Evolutionary conservation across 768 basidiomycete genomes (phyloP), one percentile per base, ranked within the genome.

Genomic region (Favolaschia claudopus): DNA sequence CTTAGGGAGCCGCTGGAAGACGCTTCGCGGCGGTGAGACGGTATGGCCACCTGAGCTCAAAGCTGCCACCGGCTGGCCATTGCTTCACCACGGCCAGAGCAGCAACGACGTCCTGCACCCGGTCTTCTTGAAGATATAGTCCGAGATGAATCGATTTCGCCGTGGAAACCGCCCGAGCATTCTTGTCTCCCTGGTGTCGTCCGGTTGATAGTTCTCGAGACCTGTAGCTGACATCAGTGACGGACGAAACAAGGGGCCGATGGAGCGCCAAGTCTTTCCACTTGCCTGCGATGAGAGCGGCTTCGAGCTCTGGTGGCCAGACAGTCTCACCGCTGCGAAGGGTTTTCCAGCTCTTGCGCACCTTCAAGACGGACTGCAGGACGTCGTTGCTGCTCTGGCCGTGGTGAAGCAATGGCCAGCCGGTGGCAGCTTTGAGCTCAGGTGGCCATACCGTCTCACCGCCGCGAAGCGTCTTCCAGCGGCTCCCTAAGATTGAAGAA

Each of bases 241-340:
- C 55, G 62, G 60, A 19, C 1, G 37, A 19, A 36, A 54, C 38
- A 25, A 45, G 47, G 28, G 20, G 24, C n/a, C 29, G 24, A 24
- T 33, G n/a, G n/a, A n/a, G n/a, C n/a, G n/a, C n/a, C n/a, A n/a
- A n/a, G n/a, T n/a, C n/a, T n/a, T n/a, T n/a, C n/a, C 17, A 46
- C 74, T 31, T 60, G 89, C 90, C 91, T 80, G 90, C 87, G 38
- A 92, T 81, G 66, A 92, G 78, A 32, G 88, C 88, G 24, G 86
- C 89, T 76, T 92, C 90, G 46, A 92, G 84, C 65, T 88, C 83
- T 14, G 87, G 88, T 44, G 91, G 90, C 90, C 90, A 92, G n/a
- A 92, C 89, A 9, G 87, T 80, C 68, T 91, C 89, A 28, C 85
- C 84, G 44, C 87, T 89, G 69, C 83, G 83, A 27, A 87, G 72